Percentiles rank a stretch among this genome's conserved stretches.
These are phyloP conservation scores for Dichomitus squalens DNA, from an alignment of 1,284 basidiomycete genomes.

Conservation along the genomic window DNA sequence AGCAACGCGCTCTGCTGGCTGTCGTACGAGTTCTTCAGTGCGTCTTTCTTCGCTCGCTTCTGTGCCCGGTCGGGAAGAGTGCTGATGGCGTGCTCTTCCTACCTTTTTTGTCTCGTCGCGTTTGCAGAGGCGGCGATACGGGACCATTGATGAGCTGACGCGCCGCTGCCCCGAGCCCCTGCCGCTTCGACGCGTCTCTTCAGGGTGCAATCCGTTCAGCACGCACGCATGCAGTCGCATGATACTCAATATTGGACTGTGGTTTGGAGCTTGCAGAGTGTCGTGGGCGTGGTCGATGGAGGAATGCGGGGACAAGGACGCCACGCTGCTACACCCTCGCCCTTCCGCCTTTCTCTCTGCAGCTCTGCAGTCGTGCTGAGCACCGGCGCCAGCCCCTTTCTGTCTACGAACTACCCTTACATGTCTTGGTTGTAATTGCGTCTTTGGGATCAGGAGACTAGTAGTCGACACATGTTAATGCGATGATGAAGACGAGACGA, in stretches of 20 bases:
- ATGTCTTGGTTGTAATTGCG: too few species aligned
- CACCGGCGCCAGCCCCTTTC: too few species aligned
- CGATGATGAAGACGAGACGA: too few species aligned
- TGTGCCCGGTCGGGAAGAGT: background rate
- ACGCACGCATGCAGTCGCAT: background rate
- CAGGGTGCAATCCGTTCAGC: background rate
- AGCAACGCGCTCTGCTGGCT: slow-evolving; percentile 98
- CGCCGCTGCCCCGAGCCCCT: background rate
- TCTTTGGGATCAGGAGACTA: too few species aligned
- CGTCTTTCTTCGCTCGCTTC: slow-evolving; percentile 39
- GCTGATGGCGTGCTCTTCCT: slow-evolving; percentile 1
- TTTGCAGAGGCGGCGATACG: slow-evolving; percentile 76
- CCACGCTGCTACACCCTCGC: too few species aligned
- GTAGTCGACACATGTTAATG: too few species aligned
- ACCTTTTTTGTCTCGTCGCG: too few species aligned
- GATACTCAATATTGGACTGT: background rate
- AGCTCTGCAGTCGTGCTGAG: too few species aligned
- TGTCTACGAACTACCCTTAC: too few species aligned
- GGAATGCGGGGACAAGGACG: too few species aligned
- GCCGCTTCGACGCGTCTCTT: background rate
- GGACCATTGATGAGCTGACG: slow-evolving; percentile 19
- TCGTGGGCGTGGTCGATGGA: too few species aligned
- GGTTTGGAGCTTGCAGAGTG: background rate
- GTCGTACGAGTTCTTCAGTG: slow-evolving; percentile 96
- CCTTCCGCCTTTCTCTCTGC: too few species aligned